Base-by-base conservation (phyloP, 805 yeast species). In the Candida broadrunensis region DNA sequence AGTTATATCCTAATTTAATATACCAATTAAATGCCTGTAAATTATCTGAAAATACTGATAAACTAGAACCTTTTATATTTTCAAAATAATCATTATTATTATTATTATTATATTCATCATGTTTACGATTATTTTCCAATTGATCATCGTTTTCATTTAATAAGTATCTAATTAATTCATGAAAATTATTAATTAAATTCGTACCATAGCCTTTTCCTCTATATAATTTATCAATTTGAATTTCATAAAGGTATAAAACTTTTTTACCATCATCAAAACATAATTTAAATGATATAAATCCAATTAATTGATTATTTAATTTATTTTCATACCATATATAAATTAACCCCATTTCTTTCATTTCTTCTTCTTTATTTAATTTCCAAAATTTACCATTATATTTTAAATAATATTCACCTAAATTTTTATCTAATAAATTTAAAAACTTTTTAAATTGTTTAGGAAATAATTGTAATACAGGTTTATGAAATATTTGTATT, bases 171-270 rank as follows among this genome's bases (percentile, higher is more conserved):
- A 68, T 63, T 4, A 72, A 42, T 0, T 35, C 12, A 36, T 75
- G 76, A 25, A 78, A 61, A 0, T 42, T 14, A 0, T 29, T 20
- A 42, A 80, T 56, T n/a, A 79, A 45, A 9, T 14, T 14, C 0
- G 67, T 35, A 0, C 85, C 86, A 0, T 72, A 20, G 7, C 57
- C 49, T 2, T 35, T 27, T 1, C 60, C 58, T 36, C 77, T 75
- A 41, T 46, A 63, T 9, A 36, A 13, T 1, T 64, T 61, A 2
- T 42, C 23, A 0, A 80, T 55, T 40, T 81, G 86, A 27, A 81
- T 73, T 51, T 81, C 86, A 47, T 77, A 81, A 8, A 81, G 59
- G 47, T 80, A 81, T 7, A 80, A 41, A 13, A 71, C 72, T 36
- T 63, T 55, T 4, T 49, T 46, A 8, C 56, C 69, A 21, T 29